These are phyloP conservation scores for Phytophthora fragariae DNA, from an alignment of 352 stramenopile species.

Conservation along the genomic window DNA sequence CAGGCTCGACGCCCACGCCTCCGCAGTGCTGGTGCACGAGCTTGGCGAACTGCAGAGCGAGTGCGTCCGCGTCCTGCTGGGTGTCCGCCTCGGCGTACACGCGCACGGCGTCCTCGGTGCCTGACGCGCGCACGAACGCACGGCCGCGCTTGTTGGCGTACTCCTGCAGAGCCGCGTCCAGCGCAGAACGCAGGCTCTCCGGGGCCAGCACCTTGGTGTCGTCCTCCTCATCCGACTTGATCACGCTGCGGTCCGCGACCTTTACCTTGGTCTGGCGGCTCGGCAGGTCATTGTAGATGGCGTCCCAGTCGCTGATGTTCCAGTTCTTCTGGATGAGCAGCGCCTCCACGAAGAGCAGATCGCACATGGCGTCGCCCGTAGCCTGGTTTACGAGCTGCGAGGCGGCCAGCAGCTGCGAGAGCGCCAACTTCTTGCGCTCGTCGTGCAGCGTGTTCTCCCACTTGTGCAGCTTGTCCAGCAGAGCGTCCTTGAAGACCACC, in stretches of 20 bases:
- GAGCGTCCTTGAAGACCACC: constrained; percentile 94
- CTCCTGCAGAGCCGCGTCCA: constrained; percentile 63
- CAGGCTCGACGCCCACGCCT: constrained; percentile 68
- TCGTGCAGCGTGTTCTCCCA: constrained; percentile 79
- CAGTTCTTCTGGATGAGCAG: constrained; percentile 92
- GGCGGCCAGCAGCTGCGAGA: constrained; percentile 86
- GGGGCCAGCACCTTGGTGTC: constrained; percentile 75
- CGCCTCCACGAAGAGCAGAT: constrained; percentile 97
- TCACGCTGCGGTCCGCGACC: constrained; percentile 70
- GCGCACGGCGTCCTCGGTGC: constrained; percentile 98
- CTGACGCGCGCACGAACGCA: constrained; percentile 96
- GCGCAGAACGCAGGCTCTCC: constrained; percentile 58
- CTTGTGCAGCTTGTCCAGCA: constrained; percentile 88
- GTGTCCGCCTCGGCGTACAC: constrained; percentile 98
- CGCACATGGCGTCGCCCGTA: constrained; percentile 97
- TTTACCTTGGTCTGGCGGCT: constrained; percentile 90
- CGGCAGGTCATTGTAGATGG: constrained; percentile 96
- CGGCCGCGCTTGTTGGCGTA: constrained; percentile 71
- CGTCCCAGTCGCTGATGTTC: constrained; percentile 93
- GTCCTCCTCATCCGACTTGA: constrained; percentile 73
- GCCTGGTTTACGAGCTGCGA: constrained; percentile 96
- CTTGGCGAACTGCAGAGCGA: constrained; percentile 89
- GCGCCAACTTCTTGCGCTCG: constrained; percentile 81
- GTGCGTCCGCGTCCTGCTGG: constrained; percentile 89
- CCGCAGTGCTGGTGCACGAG: constrained; percentile 81